phyloP scores from a whole-genome alignment of 345 rosid species.

The Brassica cretica region DNA sequence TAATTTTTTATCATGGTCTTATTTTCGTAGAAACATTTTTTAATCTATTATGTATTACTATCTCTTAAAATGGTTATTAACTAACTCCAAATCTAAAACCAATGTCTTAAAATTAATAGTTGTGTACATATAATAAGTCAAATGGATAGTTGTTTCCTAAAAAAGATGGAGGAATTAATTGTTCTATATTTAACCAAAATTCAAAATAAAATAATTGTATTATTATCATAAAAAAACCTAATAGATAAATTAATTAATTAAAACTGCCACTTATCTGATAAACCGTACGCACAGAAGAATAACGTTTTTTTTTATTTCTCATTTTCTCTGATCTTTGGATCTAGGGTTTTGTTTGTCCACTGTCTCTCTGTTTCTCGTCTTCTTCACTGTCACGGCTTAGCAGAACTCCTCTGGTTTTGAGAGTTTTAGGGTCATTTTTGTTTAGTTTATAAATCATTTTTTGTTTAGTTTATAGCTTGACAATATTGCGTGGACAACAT shows the following conservation, averaged over 20 bases:
- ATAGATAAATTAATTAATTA: neutral
- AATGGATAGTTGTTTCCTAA: neutral
- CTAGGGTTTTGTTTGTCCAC: constrained; percentile 4
- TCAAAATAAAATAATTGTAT: too few relatives aligned
- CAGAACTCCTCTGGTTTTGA: neutral
- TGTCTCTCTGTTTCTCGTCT: neutral
- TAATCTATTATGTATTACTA: too few relatives aligned
- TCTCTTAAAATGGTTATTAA: too few relatives aligned
- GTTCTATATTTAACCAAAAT: neutral
- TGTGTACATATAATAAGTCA: constrained; percentile 7
- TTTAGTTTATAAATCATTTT: too few relatives aligned
- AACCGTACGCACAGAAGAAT: constrained; percentile 12
- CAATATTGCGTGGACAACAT: too few relatives aligned
- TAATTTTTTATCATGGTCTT: too few relatives aligned
- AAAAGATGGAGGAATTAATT: neutral
- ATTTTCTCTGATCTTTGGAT: constrained; percentile 32
- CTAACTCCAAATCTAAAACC: too few relatives aligned
- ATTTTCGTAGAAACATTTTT: too few relatives aligned
- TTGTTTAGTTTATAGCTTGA: too few relatives aligned
- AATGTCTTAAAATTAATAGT: too few relatives aligned
- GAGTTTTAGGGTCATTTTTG: neutral
- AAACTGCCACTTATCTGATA: constrained; percentile 23
- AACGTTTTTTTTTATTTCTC: neutral
- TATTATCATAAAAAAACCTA: too few relatives aligned
- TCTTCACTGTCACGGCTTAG: neutral